Evolutionary conservation across 805 yeast genomes (phyloP), one percentile per base, ranked within the genome.

Genomic region (Metschnikowia arizonensis): DNA sequence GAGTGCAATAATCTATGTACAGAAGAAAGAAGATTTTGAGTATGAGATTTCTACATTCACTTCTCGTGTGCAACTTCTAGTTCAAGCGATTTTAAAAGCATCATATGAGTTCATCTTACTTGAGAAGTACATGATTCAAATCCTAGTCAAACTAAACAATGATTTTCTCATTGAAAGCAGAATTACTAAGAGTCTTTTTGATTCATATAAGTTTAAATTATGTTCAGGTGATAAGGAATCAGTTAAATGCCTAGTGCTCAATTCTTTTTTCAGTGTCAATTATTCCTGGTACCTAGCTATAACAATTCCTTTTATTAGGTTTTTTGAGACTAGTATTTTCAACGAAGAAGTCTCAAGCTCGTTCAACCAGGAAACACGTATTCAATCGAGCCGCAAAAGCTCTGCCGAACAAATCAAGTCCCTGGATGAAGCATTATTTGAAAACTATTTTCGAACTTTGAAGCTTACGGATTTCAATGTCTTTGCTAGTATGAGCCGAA

Each of bases 91-190:
- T 9, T 58, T 65, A 3, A 68, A 66, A 46, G 64, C 65, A 3
- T 60, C 72, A 0, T 63, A 63, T 36, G 76, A 72, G 45, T 72
- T 55, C 44, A 59, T 66, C 39, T 52, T 70, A 18, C 57, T 72
- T 44, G 76, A 72, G 38, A 65, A 60, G 40, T 72, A 71, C 48
- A 61, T 57, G 39, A 58, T 71, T 23, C 72, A 71, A 30, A 63
- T 69, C 11, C 51, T 68, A 30, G 48, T 62, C 12, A 69, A 69
- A 47, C 52, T 69, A 30, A 58, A 62, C 49, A 56, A 58, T 42
- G 65, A 68, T 47, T 62, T 61, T 3, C 46, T 68, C 11, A 52
- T 71, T 7, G 70, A 66, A 30, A 39, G 51, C 28, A 49, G 63
- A 26, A 44, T 62, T 9, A 50, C 64, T 2, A 44, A 46, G 10